Conservation (phyloP, 192 early-diverging fungal species). For the Podila minutissima region DNA sequence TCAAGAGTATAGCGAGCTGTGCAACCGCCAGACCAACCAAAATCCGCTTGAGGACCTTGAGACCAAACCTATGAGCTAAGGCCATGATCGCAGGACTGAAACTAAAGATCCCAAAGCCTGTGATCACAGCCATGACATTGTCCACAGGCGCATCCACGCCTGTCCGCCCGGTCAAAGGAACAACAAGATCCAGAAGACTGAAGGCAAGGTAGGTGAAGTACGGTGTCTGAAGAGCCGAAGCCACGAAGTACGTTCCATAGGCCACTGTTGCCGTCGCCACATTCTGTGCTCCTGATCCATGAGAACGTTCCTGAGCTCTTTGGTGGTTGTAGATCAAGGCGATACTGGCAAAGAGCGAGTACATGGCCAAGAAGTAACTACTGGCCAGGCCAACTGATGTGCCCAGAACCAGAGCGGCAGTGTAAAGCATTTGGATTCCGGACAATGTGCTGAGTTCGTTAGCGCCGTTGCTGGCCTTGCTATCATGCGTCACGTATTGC, state of each 20-base stretch:
- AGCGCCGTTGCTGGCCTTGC: slow-evolving; percentile 1
- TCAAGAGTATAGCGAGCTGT: slow-evolving; percentile 39
- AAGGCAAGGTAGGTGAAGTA: slow-evolving; percentile 51
- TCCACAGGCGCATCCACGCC: slow-evolving; percentile 74
- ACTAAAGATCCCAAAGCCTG: slow-evolving; percentile 59
- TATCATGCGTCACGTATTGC: slow-evolving; percentile 45
- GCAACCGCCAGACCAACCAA: slow-evolving; percentile 41
- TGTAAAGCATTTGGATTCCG: slow-evolving; percentile 15
- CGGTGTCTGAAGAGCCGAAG: slow-evolving; percentile 28
- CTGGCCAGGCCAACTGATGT: slow-evolving; percentile 51
- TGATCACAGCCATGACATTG: slow-evolving; percentile 66
- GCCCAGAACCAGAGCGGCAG: slow-evolving; percentile 11
- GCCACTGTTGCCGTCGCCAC: slow-evolving; percentile 10
- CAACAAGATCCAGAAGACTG: slow-evolving; percentile 67
- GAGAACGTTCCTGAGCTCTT: slow-evolving; percentile 13
- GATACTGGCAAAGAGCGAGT: slow-evolving; percentile 25
- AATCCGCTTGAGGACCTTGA: slow-evolving; percentile 30
- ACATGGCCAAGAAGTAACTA: slow-evolving; percentile 59
- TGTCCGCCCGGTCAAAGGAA: slow-evolving; percentile 75
- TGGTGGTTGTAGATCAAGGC: slow-evolving; percentile 43
- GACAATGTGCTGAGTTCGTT: slow-evolving; percentile 28
- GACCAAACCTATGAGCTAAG: slow-evolving; percentile 61
- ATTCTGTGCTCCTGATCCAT: not conserved
- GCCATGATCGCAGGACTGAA: slow-evolving; percentile 58
- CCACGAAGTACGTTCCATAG: slow-evolving; percentile 45